Evolutionary conservation across 2,329 filamentous ascomycete species (phyloP).

Genomic region (Cladosporium colombiae): DNA sequence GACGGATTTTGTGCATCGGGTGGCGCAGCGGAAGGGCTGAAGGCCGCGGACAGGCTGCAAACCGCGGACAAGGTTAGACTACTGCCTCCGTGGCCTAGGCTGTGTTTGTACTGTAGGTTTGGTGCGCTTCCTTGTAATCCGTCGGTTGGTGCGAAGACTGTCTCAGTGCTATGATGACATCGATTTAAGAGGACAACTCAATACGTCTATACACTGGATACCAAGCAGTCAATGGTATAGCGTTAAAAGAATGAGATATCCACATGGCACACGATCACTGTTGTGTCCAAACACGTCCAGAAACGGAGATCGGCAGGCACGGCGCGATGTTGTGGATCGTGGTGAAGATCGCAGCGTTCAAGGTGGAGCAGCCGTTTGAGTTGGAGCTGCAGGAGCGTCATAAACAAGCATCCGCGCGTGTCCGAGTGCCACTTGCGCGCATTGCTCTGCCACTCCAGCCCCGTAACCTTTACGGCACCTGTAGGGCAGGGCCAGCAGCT

Average conservation of each 20-base stretch:
- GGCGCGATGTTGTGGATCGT: slow-evolving; percentile 2
- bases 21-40: slow-evolving; percentile 1
- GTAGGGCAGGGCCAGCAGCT: neutral
- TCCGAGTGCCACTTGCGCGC: slow-evolving; percentile 15
- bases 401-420: slow-evolving; percentile 17
- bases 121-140: neutral
- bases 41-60: neutral
- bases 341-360: neutral
- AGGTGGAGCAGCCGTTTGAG: neutral
- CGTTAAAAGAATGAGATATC: neutral
- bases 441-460: slow-evolving; percentile 1
- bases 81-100: neutral
- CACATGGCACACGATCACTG: neutral
- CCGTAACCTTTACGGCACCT: neutral
- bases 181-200: neutral
- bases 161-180: neutral
- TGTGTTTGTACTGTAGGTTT: neutral
- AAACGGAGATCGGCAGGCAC: slow-evolving; percentile 1
- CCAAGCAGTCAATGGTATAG: neutral
- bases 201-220: neutral
- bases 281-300: neutral
- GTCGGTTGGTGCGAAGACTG: neutral
- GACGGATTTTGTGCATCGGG: slow-evolving; percentile 3
- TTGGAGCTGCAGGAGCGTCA: neutral
- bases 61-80: neutral